Evolutionary conservation across 179 eudicot species (phyloP).

Genomic region (Nepenthes alata): DNA sequence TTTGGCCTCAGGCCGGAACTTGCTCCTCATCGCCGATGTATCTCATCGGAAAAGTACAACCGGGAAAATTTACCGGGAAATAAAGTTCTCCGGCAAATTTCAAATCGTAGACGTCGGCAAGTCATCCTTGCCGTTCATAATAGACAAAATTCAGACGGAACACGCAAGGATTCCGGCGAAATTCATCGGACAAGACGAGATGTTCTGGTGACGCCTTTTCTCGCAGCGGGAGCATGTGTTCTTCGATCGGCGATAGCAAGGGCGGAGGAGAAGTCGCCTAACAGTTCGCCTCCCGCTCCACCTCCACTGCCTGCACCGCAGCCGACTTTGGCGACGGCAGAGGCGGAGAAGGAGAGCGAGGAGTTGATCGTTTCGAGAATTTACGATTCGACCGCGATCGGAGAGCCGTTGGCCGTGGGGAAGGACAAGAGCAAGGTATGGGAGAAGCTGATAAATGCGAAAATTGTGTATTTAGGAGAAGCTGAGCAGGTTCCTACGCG

Average conservation of each 20-base stretch:
- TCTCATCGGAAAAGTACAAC: slow-evolving; percentile 10
- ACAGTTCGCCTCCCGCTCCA: neutral
- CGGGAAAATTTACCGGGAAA: slow-evolving; percentile 4
- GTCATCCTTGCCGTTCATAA: slow-evolving; percentile 4
- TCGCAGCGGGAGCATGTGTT: slow-evolving; percentile 45
- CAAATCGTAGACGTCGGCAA: slow-evolving; percentile 5
- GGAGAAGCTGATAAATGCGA: slow-evolving; percentile 86
- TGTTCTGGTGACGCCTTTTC: slow-evolving; percentile 39
- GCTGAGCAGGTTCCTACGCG: slow-evolving; percentile 86
- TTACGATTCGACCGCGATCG: slow-evolving; percentile 79
- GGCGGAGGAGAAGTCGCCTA: slow-evolving; percentile 43
- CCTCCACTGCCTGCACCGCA: slow-evolving; percentile 4
- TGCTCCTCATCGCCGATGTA: slow-evolving; percentile 3
- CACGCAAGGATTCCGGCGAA: slow-evolving; percentile 10
- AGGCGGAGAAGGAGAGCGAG: slow-evolving; percentile 24
- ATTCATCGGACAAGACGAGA: slow-evolving; percentile 35
- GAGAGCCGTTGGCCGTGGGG: slow-evolving; percentile 92
- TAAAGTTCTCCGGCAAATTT: slow-evolving; percentile 1
- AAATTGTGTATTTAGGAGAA: slow-evolving; percentile 82
- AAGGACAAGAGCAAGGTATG: slow-evolving; percentile 81
- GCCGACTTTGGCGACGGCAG: slow-evolving; percentile 10
- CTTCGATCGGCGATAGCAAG: slow-evolving; percentile 38
- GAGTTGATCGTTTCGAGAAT: slow-evolving; percentile 63
- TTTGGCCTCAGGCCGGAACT: slow-evolving; percentile 11
- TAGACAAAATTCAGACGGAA: slow-evolving; percentile 1